These are phyloP conservation scores for Lipomyces sp. DNA, from an alignment of 805 yeast genomes.

Conservation along the genomic window DNA sequence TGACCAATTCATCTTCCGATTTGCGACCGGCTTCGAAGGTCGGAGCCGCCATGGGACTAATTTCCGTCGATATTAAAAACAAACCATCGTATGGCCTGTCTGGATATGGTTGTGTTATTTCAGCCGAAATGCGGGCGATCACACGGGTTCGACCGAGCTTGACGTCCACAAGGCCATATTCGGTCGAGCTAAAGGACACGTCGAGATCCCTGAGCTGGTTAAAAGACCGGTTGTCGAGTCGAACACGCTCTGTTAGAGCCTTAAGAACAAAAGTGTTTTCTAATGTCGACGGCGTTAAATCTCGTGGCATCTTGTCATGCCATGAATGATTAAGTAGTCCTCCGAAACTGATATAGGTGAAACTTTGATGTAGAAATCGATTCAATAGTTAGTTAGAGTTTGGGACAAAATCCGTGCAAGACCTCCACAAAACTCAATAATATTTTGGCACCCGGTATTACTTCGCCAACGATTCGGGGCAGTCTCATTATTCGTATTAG, in stretches of 20 bases:
- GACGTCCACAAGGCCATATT: slow-evolving; percentile 82
- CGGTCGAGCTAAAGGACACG: slow-evolving; percentile 63
- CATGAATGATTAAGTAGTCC: neutral
- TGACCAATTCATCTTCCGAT: slow-evolving; percentile 79
- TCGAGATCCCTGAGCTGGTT: slow-evolving; percentile 67
- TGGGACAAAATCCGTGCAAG: too few species aligned
- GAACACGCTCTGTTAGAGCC: slow-evolving; percentile 62
- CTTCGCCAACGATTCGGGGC: neutral
- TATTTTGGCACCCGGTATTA: too few species aligned
- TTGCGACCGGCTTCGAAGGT: slow-evolving; percentile 72
- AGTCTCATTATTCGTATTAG: neutral
- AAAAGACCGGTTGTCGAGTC: slow-evolving; percentile 72
- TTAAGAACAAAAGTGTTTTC: slow-evolving; percentile 67
- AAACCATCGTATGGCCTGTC: slow-evolving; percentile 94
- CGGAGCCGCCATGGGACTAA: slow-evolving; percentile 88
- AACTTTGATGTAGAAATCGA: neutral
- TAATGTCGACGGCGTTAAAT: slow-evolving; percentile 63
- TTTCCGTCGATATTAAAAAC: slow-evolving; percentile 81
- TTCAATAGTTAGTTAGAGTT: too few species aligned
- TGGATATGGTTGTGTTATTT: slow-evolving; percentile 77
- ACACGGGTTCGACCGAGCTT: slow-evolving; percentile 74
- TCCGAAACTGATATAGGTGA: neutral
- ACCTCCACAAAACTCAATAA: too few species aligned
- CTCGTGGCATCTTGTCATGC: slow-evolving; percentile 58
- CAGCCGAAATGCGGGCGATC: slow-evolving; percentile 73